These are phyloP conservation scores for Collybia nuda DNA, from an alignment of 768 basidiomycete genomes.

Conservation along the genomic window DNA sequence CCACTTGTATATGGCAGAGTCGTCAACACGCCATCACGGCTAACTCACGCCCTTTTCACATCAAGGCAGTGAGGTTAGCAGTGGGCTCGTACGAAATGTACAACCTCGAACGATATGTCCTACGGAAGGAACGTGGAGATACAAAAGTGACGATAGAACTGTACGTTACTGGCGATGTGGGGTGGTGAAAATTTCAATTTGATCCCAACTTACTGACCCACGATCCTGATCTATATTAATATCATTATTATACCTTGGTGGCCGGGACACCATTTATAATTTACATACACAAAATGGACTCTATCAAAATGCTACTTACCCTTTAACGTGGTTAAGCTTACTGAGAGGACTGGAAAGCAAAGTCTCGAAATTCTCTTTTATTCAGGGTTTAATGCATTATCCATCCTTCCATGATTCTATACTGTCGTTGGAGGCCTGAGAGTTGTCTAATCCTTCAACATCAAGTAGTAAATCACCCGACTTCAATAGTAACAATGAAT, in stretches of 20 bases:
- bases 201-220: background rate
- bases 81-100: constrained; percentile 77
- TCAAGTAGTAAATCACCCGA: no score
- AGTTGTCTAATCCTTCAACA: background rate
- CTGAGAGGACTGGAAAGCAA: no score
- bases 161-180: constrained; percentile 65
- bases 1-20: constrained; percentile 95
- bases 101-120: constrained; percentile 69
- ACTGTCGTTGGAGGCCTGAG: constrained; percentile 31
- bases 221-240: constrained; percentile 1
- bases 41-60: constrained; percentile 76
- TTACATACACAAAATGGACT: no score
- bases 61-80: constrained; percentile 81
- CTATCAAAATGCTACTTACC: no score
- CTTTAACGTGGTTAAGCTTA: no score
- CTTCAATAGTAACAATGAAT: no score
- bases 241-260: background rate
- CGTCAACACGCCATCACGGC: constrained; percentile 82
- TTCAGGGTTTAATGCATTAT: no score
- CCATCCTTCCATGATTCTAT: constrained; percentile 37
- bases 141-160: constrained; percentile 53
- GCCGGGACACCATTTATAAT: no score
- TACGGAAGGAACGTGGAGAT: constrained; percentile 68
- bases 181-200: constrained; percentile 48
- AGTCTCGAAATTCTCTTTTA: no score